Evolutionary conservation across 371 early-diverging fungal genomes (phyloP), one percentile per base, ranked within the genome.

Genomic region (Mortierella sp.): DNA sequence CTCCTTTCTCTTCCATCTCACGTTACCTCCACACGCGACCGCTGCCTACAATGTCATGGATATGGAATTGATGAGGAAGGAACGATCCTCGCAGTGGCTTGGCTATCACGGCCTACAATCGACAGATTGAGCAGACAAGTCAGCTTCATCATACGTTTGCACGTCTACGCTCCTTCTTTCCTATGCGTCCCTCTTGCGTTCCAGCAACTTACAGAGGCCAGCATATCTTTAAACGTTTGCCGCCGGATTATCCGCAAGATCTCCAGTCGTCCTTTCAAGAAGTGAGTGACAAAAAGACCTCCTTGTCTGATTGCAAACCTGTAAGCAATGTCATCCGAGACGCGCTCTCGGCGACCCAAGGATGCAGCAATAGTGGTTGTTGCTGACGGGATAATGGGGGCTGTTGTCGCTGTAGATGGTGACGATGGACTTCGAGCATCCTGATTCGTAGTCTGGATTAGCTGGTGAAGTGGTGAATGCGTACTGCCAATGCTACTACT

Each of bases 211-310:
- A 76, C 77, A 19, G 69, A 69, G 3, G 53, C 48, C 28, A 76
- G 41, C 66, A 76, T 76, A 21, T 76, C 77, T 0, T 62, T 52
- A 69, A 76, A 76, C 57, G 57, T 68, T 46, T 76, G 69, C 6
- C 77, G 65, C 48, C 60, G 60, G 46, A 76, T 69, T 57, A 54
- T 60, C 41, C 77, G 55, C 54, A 76, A 47, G 41, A 76, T 76
- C 60, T 76, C 77, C 2, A 69, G 70, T 13, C 77, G 57, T 48
- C 77, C 77, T 21, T 76, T 76, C n/a, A 76, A 45, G 17, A 68
- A 58, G 16, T 76, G 77, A 3, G 66, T 76, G 6, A 76, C 77
- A 47, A 76, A 76, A 5, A 76, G 51, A 1, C 77, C 77, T 16
- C 77, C 77, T 17, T 76, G 60, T 2, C 58, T 57, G 25, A 76